Base-by-base conservation (phyloP, 768 basidiomycete genomes). In the Tulasnella sp. region DNA sequence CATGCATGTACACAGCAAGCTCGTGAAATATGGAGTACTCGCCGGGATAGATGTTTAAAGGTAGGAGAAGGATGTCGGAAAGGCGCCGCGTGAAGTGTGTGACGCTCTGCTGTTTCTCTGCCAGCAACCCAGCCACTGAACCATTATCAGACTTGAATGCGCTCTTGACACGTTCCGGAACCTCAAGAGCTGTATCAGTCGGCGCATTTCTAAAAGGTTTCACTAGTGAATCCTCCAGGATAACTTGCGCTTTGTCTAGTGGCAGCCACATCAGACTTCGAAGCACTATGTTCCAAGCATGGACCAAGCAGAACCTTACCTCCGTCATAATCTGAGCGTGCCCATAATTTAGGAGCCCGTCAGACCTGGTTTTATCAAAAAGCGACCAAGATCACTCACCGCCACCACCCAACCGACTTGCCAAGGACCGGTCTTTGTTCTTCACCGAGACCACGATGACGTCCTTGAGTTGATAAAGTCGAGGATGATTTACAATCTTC, bases 11-110 rank as follows among this genome's bases (percentile, higher is more conserved):
- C 2, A 49, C 71, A 8, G 71, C 37, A 1, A 72, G 34, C 17
- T 40, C 71, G 29, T 72, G 71, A 17, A 42, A 72, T 29, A 72
- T 72, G 49, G 71, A 72, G 17, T 72, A 72, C 29, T 72, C 38
- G 15, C 71, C 40, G 29, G 71, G 40, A 8, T 49, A 31, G 11
- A 72, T 25, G 40, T 49, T 49, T n/a, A 72, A 31, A 49, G 71
- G 71, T 11, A 40, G 49, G 37, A 72, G 71, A 29, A 72, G 71
- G 25, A 72, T 49, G 25, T 72, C 71, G 1, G 39, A 49, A 22
- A 72, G 40, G 9, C 36, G 37, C 19, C 17, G 3, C 14, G 39
- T n/a, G 17, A 42, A 34, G 19, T 34, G 3, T 5, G 25, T n/a
- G 11, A 22, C 6, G 29, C 45, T 45, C 40, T 29, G 40, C 31